These are phyloP conservation scores for Sequoia sempervirens DNA, from an alignment of 75 land plant genomes.

Conservation along the genomic window DNA sequence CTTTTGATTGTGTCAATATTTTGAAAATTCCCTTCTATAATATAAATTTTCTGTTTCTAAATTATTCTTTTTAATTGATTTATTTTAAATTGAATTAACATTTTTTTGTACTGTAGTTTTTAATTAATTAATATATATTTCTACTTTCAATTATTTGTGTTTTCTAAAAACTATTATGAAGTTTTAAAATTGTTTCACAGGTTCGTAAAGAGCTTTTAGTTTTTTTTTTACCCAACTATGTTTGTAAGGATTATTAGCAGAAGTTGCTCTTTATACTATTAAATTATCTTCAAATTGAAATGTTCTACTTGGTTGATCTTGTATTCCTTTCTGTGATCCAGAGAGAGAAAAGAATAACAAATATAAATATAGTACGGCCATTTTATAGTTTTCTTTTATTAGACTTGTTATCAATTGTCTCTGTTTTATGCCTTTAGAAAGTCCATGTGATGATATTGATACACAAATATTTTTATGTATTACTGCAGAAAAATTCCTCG, in stretches of 20 bases:
- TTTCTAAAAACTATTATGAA: not conserved
- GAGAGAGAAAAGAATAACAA: conserved; percentile 3
- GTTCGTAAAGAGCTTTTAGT: not conserved
- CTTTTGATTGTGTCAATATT: not conserved
- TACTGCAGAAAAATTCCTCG: conserved; percentile 93
- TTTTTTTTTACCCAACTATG: not conserved
- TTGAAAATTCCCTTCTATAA: not conserved
- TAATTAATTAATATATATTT: not conserved
- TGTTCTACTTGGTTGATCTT: not conserved
- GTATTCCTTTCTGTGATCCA: not conserved
- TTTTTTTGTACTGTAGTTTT: not conserved
- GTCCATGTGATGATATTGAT: not conserved
- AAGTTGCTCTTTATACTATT: not conserved
- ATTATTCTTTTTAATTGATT: not conserved
- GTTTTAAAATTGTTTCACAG: not conserved
- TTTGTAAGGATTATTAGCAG: not conserved
- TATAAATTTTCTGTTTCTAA: not conserved
- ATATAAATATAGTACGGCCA: not conserved
- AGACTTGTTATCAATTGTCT: not conserved
- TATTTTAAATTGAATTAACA: not conserved
- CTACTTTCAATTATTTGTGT: not conserved
- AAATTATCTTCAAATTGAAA: not conserved
- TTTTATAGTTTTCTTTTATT: not conserved
- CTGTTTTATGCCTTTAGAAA: not conserved
- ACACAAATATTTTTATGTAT: not conserved